A percentile compares a stretch with the other conserved stretches of the same genome.
Evolutionary conservation across 1,139 yeast species (phyloP).

Genomic region (Blastobotrys apis): DNA sequence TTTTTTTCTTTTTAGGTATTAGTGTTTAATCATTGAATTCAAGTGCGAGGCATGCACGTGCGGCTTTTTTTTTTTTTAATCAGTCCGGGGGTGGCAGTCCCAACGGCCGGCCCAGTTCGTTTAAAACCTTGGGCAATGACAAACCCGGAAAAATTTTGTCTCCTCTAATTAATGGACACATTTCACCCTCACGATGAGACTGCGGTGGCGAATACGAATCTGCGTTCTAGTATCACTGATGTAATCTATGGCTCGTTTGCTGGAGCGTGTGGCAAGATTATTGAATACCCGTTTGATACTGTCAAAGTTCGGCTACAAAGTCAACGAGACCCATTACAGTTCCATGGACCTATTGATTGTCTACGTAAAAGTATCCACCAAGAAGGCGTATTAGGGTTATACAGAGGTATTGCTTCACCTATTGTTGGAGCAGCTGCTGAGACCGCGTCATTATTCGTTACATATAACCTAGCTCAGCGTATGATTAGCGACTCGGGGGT

Average conservation of each 20-base stretch:
- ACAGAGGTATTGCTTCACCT: constrained; percentile 69
- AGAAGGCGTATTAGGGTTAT: constrained; percentile 68
- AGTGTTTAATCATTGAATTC: too few relatives aligned
- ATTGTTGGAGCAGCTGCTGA: constrained; percentile 84
- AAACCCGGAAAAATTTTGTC: too few relatives aligned
- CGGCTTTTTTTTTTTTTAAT: too few relatives aligned
- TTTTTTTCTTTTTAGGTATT: too few relatives aligned
- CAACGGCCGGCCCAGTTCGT: too few relatives aligned
- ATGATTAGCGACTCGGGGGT: constrained; percentile 22
- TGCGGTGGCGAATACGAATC: neutral
- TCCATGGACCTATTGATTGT: constrained; percentile 54
- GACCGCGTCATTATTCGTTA: constrained; percentile 65
- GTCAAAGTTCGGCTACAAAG: constrained; percentile 86
- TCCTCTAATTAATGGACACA: too few relatives aligned
- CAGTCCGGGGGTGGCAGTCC: too few relatives aligned
- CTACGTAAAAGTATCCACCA: constrained; percentile 52
- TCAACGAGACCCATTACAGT: constrained; percentile 48
- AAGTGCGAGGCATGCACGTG: too few relatives aligned
- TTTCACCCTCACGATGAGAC: neutral
- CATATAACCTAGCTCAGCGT: constrained; percentile 50
- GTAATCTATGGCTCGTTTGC: constrained; percentile 44
- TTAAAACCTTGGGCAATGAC: too few relatives aligned
- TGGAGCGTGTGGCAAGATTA: constrained; percentile 77
- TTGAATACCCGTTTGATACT: constrained; percentile 92
- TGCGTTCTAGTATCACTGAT: constrained; percentile 20